Percentiles rank a stretch among this genome's conserved stretches.
Evolutionary conservation across 495 filamentous ascomycete species (phyloP).

Genomic region (Hyaloscypha hepaticicola): DNA sequence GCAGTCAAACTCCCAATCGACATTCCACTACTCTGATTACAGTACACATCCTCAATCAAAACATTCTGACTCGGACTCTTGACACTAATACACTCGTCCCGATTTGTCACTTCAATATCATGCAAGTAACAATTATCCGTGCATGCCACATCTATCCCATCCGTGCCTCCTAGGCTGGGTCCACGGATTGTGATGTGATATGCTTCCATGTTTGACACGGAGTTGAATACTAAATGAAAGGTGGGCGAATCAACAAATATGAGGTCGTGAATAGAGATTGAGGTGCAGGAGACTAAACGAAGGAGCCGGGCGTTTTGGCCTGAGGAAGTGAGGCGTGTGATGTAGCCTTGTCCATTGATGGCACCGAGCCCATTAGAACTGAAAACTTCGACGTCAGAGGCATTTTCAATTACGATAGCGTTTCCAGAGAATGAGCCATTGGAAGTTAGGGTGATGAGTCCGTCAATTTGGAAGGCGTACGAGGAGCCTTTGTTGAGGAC

Average conservation of each 20-base stretch:
- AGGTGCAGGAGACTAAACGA: neutral
- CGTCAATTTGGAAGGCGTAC: conserved; percentile 32
- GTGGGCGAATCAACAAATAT: conserved; percentile 50
- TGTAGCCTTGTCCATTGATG: conserved; percentile 52
- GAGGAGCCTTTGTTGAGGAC: neutral
- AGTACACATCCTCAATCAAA: conserved; percentile 56
- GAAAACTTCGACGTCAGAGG: conserved; percentile 50
- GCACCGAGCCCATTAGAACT: conserved; percentile 47
- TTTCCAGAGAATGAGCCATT: conserved; percentile 35
- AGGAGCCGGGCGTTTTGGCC: conserved; percentile 39
- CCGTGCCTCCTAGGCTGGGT: conserved; percentile 46
- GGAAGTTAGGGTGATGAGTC: conserved; percentile 7
- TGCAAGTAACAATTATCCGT: conserved; percentile 47
- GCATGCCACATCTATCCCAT: conserved; percentile 52
- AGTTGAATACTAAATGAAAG: conserved; percentile 51
- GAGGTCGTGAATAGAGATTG: conserved; percentile 49
- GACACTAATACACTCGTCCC: conserved; percentile 56
- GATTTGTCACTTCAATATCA: conserved; percentile 54
- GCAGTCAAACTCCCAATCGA: conserved; percentile 41
- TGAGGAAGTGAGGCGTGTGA: conserved; percentile 39
- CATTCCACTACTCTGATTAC: conserved; percentile 56
- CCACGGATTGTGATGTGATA: conserved; percentile 57
- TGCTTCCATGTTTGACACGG: conserved; percentile 46
- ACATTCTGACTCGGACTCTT: conserved; percentile 52
- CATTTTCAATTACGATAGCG: conserved; percentile 50